Conservation (phyloP, 2,329 filamentous ascomycete genomes). For the Podosphaera aphanis region DNA sequence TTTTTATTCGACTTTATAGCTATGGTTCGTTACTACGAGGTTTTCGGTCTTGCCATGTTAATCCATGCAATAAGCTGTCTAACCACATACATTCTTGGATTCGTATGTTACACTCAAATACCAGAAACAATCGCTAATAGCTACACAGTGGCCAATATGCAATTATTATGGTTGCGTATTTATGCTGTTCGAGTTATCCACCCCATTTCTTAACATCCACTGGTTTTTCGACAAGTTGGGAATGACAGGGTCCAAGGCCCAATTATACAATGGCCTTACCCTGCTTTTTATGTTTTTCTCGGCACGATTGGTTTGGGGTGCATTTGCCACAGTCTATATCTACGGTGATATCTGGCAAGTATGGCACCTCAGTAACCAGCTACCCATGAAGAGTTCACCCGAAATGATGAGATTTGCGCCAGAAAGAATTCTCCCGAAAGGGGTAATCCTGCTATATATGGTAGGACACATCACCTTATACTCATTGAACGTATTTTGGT, state of each 20-base stretch:
- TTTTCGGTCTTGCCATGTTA: constrained; percentile 42
- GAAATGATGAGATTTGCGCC: constrained; percentile 17
- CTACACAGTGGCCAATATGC: constrained; percentile 45
- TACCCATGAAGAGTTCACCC: constrained; percentile 17
- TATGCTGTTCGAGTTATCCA: constrained; percentile 66
- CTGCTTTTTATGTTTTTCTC: constrained; percentile 52
- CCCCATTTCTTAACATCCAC: constrained; percentile 65
- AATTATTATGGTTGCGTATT: constrained; percentile 62
- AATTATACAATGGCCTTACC: constrained; percentile 55
- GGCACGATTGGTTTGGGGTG: constrained; percentile 56
- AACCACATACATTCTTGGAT: constrained; percentile 51
- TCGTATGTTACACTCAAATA: constrained; percentile 30
- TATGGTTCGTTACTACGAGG: constrained; percentile 22
- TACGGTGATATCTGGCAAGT: constrained; percentile 39
- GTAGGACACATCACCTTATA: constrained; percentile 47
- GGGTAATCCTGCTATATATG: constrained; percentile 48
- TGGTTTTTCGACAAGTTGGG: constrained; percentile 74
- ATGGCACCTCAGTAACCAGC: constrained; percentile 10
- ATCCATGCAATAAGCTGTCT: constrained; percentile 42
- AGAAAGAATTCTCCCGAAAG: constrained; percentile 28
- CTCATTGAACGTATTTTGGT: constrained; percentile 62
- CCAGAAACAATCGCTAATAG: constrained; percentile 4
- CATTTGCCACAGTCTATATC: constrained; percentile 41
- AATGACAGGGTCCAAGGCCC: constrained; percentile 47
- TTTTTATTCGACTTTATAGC: constrained; percentile 9